Evolutionary conservation across 176 grass and related monocot genomes (phyloP).

Genomic region (Eleusine coracana): DNA sequence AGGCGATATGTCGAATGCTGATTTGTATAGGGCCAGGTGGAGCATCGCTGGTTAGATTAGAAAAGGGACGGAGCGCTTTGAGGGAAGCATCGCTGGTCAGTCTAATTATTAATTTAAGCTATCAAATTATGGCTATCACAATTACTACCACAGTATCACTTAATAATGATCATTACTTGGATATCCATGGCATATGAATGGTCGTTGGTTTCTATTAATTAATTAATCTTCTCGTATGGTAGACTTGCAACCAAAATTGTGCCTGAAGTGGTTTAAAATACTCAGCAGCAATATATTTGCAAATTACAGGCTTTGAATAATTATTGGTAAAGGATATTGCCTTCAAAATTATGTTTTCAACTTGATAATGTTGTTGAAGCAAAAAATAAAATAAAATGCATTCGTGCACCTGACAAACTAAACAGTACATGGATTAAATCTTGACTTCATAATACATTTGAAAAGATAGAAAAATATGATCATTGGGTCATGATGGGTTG

Average conservation of each 20-base stretch:
- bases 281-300: neutral
- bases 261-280: neutral
- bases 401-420: neutral
- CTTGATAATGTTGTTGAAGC: neutral
- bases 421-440: neutral
- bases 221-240: no score
- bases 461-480: slow-evolving; percentile 37
- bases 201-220: neutral
- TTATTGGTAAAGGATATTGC: neutral
- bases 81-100: no score
- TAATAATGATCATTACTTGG: neutral
- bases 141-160: neutral
- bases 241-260: neutral
- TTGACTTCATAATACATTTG: neutral
- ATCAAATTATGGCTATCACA: no score
- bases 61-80: no score
- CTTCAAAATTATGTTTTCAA: no score
- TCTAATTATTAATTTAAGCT: neutral
- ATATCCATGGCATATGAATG: neutral
- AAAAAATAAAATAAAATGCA: neutral
- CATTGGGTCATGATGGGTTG: slow-evolving; percentile 47
- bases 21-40: no score
- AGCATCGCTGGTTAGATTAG: no score
- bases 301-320: neutral
- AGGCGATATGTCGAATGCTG: no score